phyloP scores from a whole-genome alignment of 129 eudicot species.

The Flaveria robusta region DNA sequence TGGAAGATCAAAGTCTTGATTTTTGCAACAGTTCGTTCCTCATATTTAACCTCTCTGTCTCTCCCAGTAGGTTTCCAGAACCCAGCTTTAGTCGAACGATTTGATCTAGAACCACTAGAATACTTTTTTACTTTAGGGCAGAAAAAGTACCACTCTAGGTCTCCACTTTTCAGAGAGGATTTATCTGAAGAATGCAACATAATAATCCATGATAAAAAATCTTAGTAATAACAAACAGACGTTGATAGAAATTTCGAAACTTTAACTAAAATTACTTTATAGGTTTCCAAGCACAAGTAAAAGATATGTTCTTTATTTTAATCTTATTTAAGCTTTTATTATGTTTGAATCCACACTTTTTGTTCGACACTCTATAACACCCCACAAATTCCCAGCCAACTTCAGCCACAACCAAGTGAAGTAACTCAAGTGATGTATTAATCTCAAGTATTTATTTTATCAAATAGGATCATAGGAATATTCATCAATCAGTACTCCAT shows the following conservation, averaged over 20 bases:
- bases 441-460: neutral
- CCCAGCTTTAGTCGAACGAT: slow-evolving; percentile 67
- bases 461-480: neutral
- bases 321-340: neutral
- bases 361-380: neutral
- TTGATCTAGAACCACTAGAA: slow-evolving; percentile 56
- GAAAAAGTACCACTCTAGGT: slow-evolving; percentile 82
- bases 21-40: slow-evolving; percentile 45
- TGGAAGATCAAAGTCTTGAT: slow-evolving; percentile 69
- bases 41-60: slow-evolving; percentile 51
- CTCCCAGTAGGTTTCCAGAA: slow-evolving; percentile 83
- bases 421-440: neutral
- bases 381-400: neutral
- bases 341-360: neutral
- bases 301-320: neutral
- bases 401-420: neutral
- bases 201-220: neutral
- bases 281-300: neutral
- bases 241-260: neutral
- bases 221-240: neutral
- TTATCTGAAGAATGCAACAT: slow-evolving; percentile 45
- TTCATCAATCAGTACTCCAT: neutral
- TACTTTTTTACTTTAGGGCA: slow-evolving; percentile 70
- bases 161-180: slow-evolving; percentile 54
- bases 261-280: neutral